These are phyloP conservation scores for Globisporangium radiosum DNA, from an alignment of 352 stramenopile genomes.

Conservation along the genomic window DNA sequence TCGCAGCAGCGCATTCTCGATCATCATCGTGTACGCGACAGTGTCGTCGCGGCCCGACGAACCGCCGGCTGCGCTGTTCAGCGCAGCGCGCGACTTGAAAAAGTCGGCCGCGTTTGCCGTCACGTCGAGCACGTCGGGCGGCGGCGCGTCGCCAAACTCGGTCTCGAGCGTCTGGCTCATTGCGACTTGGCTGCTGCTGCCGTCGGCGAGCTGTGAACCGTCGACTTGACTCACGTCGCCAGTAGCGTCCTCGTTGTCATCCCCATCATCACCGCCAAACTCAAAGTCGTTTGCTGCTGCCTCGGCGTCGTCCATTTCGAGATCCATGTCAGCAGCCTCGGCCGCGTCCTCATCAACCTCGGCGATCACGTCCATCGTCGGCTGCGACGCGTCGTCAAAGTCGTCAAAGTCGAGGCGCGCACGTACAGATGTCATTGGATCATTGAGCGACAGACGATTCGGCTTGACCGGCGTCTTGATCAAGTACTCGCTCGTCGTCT, in stretches of 20 bases:
- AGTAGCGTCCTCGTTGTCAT: constrained; percentile 10
- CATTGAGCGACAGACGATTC: constrained; percentile 5
- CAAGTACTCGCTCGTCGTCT: constrained; percentile 53
- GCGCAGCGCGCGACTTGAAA: constrained; percentile 35
- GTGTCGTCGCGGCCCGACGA: constrained; percentile 38
- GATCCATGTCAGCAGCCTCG: constrained; percentile 20
- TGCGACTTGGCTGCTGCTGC: constrained; percentile 1
- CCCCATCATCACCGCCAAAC: constrained; percentile 1
- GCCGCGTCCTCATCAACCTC: constrained; percentile 20
- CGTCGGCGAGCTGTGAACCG: constrained; percentile 28
- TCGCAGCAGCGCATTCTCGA: constrained; percentile 66
- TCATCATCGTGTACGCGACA: constrained; percentile 54
- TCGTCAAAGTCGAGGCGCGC: constrained; percentile 15
- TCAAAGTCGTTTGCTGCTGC: not conserved
- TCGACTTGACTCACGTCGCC: constrained; percentile 18
- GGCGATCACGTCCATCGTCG: constrained; percentile 15
- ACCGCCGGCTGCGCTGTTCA: not conserved
- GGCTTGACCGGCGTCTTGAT: constrained; percentile 47
- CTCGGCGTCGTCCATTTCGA: constrained; percentile 14
- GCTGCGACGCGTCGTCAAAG: constrained; percentile 12
- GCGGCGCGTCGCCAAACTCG: constrained; percentile 1
- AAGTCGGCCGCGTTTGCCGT: constrained; percentile 49
- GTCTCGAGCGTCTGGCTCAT: constrained; percentile 5
- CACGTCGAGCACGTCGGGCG: constrained; percentile 4
- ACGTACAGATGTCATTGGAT: constrained; percentile 5